Evolutionary conservation across 768 basidiomycete species (phyloP).

Genomic region (Boletus vermiculosoides): DNA sequence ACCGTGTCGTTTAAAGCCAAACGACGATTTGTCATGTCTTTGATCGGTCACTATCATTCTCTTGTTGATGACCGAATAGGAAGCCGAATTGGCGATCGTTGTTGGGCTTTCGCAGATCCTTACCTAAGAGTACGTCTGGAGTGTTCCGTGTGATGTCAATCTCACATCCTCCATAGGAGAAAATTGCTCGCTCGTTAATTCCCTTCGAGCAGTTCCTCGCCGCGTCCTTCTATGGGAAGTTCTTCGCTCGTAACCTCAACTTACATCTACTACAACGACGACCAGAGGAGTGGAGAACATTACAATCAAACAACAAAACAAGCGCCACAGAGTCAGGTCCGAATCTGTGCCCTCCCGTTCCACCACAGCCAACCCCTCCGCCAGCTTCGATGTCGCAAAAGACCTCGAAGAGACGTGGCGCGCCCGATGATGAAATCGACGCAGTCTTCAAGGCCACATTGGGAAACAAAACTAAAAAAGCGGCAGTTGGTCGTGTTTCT

Average conservation of each 20-base stretch:
- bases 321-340: constrained; percentile 8
- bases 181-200: constrained; percentile 81
- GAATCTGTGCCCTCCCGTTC: constrained; percentile 15
- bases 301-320: constrained; percentile 50
- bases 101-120: constrained; percentile 89
- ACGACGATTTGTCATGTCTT: constrained; percentile 66
- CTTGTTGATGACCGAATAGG: constrained; percentile 91
- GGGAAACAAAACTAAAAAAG: constrained; percentile 60
- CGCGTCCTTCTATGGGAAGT: constrained; percentile 83
- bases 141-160: constrained; percentile 1
- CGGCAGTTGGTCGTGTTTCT: constrained; percentile 36
- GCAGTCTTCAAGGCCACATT: constrained; percentile 58
- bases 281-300: constrained; percentile 80
- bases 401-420: constrained; percentile 45
- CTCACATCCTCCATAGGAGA: constrained; percentile 57
- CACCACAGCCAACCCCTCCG: neutral
- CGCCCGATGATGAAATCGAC: constrained; percentile 69
- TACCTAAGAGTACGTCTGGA: constrained; percentile 72
- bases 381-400: constrained; percentile 26
- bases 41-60: constrained; percentile 75
- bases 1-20: constrained; percentile 63
- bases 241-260: constrained; percentile 77
- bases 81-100: constrained; percentile 85
- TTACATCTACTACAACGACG: constrained; percentile 73
- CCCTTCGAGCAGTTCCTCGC: constrained; percentile 69